A percentile compares a stretch with the other conserved stretches of the same genome.
Conservation (phyloP, 768 basidiomycete genomes). For the Tulasnella sp. region DNA sequence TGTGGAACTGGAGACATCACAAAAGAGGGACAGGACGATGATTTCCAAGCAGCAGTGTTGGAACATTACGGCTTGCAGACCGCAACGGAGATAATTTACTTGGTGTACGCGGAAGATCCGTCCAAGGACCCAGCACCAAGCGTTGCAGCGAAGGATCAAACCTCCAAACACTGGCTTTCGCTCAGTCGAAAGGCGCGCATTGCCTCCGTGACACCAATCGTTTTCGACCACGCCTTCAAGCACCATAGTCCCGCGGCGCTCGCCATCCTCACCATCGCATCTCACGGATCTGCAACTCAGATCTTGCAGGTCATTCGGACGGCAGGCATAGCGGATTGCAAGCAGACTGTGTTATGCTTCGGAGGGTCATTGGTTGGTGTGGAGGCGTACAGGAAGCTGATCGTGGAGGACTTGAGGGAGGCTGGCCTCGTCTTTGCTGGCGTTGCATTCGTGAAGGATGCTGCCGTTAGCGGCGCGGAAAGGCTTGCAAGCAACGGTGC, state of each 20-base stretch:
- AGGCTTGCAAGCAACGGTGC: conserved; percentile 31
- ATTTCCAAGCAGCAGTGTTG: conserved; percentile 22
- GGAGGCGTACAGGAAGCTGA: conserved; percentile 42
- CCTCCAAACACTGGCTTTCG: conserved; percentile 19
- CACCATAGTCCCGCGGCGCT: conserved; percentile 44
- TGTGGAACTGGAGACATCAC: conserved; percentile 22
- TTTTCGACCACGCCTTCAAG: conserved; percentile 68
- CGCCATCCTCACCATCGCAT: conserved; percentile 41
- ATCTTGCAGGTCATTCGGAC: conserved; percentile 39
- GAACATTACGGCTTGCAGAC: conserved; percentile 41
- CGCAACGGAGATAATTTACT: conserved; percentile 52
- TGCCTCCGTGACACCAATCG: conserved; percentile 59
- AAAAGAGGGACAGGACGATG: conserved; percentile 31
- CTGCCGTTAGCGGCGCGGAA: conserved; percentile 50
- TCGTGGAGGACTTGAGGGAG: conserved; percentile 44
- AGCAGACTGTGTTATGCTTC: conserved; percentile 53
- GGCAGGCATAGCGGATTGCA: background rate
- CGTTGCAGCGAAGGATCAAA: conserved; percentile 23
- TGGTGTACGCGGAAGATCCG: conserved; percentile 54
- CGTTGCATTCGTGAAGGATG: conserved; percentile 59
- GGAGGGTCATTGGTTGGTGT: conserved; percentile 70
- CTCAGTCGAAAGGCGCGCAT: conserved; percentile 58
- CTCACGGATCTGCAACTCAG: conserved; percentile 45
- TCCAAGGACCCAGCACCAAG: conserved; percentile 18
- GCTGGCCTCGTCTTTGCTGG: conserved; percentile 46